Evolutionary conservation across 129 eudicot species (phyloP).

Genomic region (Flaveria trinervia): DNA sequence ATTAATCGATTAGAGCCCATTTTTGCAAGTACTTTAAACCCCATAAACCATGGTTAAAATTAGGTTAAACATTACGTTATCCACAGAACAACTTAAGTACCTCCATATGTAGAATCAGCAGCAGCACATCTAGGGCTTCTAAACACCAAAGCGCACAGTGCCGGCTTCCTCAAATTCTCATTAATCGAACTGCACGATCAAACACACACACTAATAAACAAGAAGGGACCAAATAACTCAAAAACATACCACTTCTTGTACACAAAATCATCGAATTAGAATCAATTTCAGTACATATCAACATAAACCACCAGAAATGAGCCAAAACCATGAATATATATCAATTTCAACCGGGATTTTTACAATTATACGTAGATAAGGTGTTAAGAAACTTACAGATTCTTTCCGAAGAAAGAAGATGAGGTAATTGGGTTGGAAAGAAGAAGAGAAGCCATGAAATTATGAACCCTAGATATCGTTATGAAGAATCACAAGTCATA

Average conservation of each 20-base stretch:
- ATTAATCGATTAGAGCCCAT: background rate
- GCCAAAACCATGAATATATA: background rate
- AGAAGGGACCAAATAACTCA: background rate
- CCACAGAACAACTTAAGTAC: conserved; percentile 29
- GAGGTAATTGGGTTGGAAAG: conserved; percentile 49
- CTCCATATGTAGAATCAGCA: conserved; percentile 69
- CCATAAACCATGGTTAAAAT: conserved; percentile 4
- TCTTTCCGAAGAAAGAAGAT: conserved; percentile 58
- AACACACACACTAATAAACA: background rate
- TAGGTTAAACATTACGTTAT: conserved; percentile 19
- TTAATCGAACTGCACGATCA: conserved; percentile 37
- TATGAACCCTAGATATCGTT: conserved; percentile 26
- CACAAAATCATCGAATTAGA: conserved; percentile 21
- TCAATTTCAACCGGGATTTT: background rate
- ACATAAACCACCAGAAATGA: background rate
- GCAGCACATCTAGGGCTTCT: conserved; percentile 63
- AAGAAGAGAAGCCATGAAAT: conserved; percentile 52
- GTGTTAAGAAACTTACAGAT: conserved; percentile 47
- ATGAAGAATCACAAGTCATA: conserved; percentile 18
- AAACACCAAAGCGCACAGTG: conserved; percentile 20
- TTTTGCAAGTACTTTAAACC: conserved; percentile 1
- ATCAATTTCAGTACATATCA: background rate
- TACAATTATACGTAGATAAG: conserved; percentile 12
- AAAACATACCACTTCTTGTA: background rate
- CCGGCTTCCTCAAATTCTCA: conserved; percentile 41